Base-by-base conservation (phyloP, 129 eudicot species). In the Centrapalus pauciflorus region DNA sequence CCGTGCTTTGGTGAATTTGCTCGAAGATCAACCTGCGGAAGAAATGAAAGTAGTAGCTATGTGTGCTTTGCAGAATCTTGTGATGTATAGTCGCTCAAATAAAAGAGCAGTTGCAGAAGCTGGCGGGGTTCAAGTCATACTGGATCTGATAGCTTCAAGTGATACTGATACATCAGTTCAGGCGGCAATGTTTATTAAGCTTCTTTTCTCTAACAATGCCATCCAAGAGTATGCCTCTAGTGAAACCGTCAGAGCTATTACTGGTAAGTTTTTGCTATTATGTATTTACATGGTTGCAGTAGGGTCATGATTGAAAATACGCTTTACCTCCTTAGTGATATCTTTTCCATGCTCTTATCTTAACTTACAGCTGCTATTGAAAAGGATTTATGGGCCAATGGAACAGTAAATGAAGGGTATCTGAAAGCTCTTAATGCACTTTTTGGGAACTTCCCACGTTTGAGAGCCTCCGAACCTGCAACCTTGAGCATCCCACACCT, bases 31-130 rank as follows among this genome's bases (percentile, higher is more conserved):
- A 66, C 97, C 99, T 34, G 80, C 99, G 0, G 99, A 94, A 72
- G 99, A 94, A 70, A 89, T 94, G 97, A 94, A 87, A 70, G 97
- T 94, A 25, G 99, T 94, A 23, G 97, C 99, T 30, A 86, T 94
- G 61, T 94, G 99, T 67, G 90, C 99, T 23, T 71, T 94, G 67
- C 99, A 94, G 82, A 94, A 94, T 77, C 99, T 94, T 72, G 99
- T 94, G 30, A 94, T 89, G 95, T 78, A 83, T 74, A 94, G 99
- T 73, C 83, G 97, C 28, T 81, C 95, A n/a, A 94, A 94, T 62
- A 94, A 89, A 64, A 86, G 99, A 75, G 99, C 99, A 1, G 99
- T 94, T 77, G 99, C 99, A 21, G 99, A 94, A 77, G 99, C 97
- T 60, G 99, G 99, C 4, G 99, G 99, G 25, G 94, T 94, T 35